A percentile compares a stretch with the other conserved stretches of the same genome.
Conservation (phyloP, 1,139 yeast genomes). For the Diutina mesorugosa region DNA sequence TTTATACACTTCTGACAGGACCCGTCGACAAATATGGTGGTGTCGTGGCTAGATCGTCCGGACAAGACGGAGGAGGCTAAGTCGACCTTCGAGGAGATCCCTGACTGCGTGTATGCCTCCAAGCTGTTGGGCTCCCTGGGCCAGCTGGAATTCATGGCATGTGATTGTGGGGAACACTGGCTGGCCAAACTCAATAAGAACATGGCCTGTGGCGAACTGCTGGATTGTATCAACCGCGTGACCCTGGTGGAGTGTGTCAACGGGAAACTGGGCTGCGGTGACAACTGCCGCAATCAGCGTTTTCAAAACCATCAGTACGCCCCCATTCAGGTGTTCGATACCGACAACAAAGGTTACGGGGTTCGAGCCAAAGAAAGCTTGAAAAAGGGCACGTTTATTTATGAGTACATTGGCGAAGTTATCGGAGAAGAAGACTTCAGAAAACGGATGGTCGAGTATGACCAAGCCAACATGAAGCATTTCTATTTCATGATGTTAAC, state of each 20-base stretch:
- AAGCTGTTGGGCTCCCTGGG: conserved; percentile 56
- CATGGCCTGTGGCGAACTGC: conserved; percentile 71
- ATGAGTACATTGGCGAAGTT: conserved; percentile 92
- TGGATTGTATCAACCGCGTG: conserved; percentile 82
- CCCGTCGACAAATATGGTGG: neutral
- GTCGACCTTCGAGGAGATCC: conserved; percentile 29
- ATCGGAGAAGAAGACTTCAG: conserved; percentile 66
- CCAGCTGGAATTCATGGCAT: conserved; percentile 64
- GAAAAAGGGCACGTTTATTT: conserved; percentile 56
- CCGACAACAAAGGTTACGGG: conserved; percentile 84
- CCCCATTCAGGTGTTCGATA: conserved; percentile 58
- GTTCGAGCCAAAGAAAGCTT: conserved; percentile 55
- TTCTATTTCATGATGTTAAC: conserved; percentile 97
- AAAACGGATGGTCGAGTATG: conserved; percentile 63
- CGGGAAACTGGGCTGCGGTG: conserved; percentile 63
- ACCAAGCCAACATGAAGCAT: conserved; percentile 59
- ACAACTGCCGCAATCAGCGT: conserved; percentile 73
- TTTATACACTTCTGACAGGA: neutral
- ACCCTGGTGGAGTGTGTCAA: conserved; percentile 87
- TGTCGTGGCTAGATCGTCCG: neutral
- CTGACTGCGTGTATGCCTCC: conserved; percentile 46
- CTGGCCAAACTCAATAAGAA: conserved; percentile 25
- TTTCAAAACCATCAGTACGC: conserved; percentile 72
- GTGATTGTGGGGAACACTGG: conserved; percentile 63
- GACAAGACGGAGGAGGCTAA: conserved; percentile 2